Evolutionary conservation across 2,329 filamentous ascomycete species (phyloP).

Genomic region (Aspergillus nomiae): DNA sequence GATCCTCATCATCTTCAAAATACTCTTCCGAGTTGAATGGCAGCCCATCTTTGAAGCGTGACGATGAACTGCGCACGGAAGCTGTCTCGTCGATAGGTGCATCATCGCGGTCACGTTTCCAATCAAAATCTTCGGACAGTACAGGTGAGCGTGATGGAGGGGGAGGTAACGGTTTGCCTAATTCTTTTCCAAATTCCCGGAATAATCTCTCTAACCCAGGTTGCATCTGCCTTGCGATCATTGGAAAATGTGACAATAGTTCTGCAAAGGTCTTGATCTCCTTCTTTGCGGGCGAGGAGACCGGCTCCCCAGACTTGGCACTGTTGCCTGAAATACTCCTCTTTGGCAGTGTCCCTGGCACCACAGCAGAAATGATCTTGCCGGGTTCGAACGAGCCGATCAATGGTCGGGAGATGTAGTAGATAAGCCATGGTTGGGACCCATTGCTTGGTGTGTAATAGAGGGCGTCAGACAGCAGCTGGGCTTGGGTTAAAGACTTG

Average conservation of each 20-base stretch:
- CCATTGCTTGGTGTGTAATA: conserved; percentile 91
- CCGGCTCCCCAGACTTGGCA: conserved; percentile 36
- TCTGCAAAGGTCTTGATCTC: conserved; percentile 90
- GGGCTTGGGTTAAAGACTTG: conserved; percentile 86
- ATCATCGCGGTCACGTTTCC: conserved; percentile 30
- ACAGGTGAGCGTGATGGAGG: conserved; percentile 59
- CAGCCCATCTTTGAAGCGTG: conserved; percentile 38
- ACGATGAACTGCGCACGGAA: conserved; percentile 37
- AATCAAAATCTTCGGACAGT: conserved; percentile 59
- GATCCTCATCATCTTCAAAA: conserved; percentile 85
- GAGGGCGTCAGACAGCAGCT: conserved; percentile 77
- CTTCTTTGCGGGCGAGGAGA: conserved; percentile 65
- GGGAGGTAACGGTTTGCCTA: conserved; percentile 81
- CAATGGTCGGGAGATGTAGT: conserved; percentile 89
- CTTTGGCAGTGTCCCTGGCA: conserved; percentile 44
- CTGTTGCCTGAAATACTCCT: conserved; percentile 22
- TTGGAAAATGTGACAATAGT: conserved; percentile 84
- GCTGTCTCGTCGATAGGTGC: conserved; percentile 42
- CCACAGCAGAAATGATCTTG: conserved; percentile 68
- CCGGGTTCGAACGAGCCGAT: conserved; percentile 80
- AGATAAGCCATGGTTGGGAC: conserved; percentile 90
- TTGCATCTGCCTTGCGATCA: conserved; percentile 97
- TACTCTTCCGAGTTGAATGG: conserved; percentile 67
- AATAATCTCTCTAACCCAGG: conserved; percentile 86
- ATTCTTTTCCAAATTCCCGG: conserved; percentile 80